Conservation (phyloP, 768 basidiomycete species). For the Lactarius deliciosus region DNA sequence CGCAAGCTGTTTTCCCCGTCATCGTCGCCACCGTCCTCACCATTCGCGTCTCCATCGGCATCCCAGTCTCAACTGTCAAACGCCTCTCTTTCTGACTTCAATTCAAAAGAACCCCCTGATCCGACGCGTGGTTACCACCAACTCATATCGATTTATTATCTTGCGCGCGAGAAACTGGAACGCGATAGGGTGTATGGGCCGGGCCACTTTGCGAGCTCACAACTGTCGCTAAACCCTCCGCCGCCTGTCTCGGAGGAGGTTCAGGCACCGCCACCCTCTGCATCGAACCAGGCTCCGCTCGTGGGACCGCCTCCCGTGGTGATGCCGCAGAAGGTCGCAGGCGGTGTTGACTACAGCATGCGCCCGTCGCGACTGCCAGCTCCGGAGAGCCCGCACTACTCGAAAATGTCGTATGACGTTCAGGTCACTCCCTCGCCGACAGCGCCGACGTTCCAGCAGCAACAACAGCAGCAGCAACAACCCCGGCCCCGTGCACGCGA, state of each 20-base stretch:
- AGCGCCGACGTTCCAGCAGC: conserved; percentile 52
- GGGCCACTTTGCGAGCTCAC: conserved; percentile 91
- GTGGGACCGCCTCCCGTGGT: conserved; percentile 32
- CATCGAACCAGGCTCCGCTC: conserved; percentile 30
- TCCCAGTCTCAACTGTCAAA: conserved; percentile 57
- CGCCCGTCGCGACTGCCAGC: conserved; percentile 77
- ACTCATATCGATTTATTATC: conserved; percentile 93
- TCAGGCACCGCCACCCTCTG: conserved; percentile 28
- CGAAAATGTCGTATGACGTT: conserved; percentile 76
- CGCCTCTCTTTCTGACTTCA: conserved; percentile 44
- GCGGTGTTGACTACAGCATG: conserved; percentile 78
- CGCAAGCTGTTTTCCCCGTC: conserved; percentile 75
- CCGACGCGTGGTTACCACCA: conserved; percentile 94
- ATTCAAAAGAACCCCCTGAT: conserved; percentile 56
- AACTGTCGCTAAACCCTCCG: conserved; percentile 49
- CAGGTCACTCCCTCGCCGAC: conserved; percentile 58
- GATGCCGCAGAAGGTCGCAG: conserved; percentile 38
- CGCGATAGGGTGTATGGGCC: conserved; percentile 91
- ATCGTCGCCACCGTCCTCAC: conserved; percentile 50
- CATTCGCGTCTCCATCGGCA: conserved; percentile 58
- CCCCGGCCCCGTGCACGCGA: conserved; percentile 67
- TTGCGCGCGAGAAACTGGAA: conserved; percentile 94
- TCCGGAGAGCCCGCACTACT: conserved; percentile 79
- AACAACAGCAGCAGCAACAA: conserved; percentile 51
- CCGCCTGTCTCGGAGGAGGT: conserved; percentile 25